phyloP scores from a whole-genome alignment of 805 yeast genomes.

The Candida sithepensis region DNA sequence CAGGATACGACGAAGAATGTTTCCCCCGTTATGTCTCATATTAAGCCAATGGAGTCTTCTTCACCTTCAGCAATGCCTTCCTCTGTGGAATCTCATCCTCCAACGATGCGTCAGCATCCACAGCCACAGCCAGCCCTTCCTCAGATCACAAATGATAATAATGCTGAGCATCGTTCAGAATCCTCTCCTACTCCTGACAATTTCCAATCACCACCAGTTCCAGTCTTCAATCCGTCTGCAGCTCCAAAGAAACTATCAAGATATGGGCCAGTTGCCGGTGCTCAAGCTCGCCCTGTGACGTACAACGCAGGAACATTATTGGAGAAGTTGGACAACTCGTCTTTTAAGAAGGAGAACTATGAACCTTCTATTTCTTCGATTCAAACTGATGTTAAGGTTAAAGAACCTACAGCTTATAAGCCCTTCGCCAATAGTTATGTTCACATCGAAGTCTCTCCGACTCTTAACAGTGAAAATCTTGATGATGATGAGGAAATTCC shows the following conservation, averaged over 20 bases:
- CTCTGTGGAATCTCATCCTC: neutral
- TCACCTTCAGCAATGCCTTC: neutral
- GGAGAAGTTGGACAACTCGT: slow-evolving; percentile 1
- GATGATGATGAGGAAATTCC: slow-evolving; percentile 3
- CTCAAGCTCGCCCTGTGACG: neutral
- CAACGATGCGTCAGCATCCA: neutral
- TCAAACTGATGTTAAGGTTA: slow-evolving; percentile 11
- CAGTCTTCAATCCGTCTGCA: slow-evolving; percentile 9
- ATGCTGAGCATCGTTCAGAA: too few relatives aligned
- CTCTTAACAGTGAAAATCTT: slow-evolving; percentile 1
- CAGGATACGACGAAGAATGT: neutral
- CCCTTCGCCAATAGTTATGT: slow-evolving; percentile 4
- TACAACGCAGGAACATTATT: neutral
- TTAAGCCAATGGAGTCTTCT: neutral
- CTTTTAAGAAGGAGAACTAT: slow-evolving; percentile 2
- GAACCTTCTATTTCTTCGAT: slow-evolving; percentile 14
- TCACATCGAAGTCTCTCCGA: slow-evolving; percentile 9
- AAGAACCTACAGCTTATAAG: slow-evolving; percentile 14
- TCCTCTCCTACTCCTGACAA: too few relatives aligned
- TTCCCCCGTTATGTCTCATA: neutral
- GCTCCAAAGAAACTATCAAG: slow-evolving; percentile 7
- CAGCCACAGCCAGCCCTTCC: too few relatives aligned
- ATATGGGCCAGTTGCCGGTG: slow-evolving; percentile 3
- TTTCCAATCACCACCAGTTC: neutral
- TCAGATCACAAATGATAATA: too few relatives aligned